Conservation (phyloP, 305 asterid species). For the Coffea humblotiana region DNA sequence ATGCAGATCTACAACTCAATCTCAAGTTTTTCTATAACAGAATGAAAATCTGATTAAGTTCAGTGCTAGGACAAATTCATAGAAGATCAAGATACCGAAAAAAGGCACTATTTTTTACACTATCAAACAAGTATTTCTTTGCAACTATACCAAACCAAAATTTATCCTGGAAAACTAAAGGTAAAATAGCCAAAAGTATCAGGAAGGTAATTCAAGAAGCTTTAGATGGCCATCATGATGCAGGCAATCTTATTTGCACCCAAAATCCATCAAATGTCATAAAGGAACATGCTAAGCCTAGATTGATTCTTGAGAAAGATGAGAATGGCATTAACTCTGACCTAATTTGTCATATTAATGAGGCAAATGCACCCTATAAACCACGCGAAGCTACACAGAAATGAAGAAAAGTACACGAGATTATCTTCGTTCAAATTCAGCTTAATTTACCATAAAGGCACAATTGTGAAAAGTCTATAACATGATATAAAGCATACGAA, state of each 20-base stretch:
- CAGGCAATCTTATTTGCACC: neutral
- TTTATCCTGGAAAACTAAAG: neutral
- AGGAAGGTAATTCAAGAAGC: neutral
- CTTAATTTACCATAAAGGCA: neutral
- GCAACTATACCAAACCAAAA: neutral
- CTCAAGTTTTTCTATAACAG: neutral
- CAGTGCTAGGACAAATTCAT: neutral
- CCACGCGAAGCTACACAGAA: neutral
- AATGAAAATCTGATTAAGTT: no score
- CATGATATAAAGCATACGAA: neutral
- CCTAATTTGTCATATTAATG: neutral
- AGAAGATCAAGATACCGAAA: neutral
- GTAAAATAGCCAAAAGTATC: neutral
- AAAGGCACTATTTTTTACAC: neutral
- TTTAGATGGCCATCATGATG: neutral
- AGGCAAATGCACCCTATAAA: neutral
- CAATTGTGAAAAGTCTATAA: neutral
- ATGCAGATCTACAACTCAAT: neutral
- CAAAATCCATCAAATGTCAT: neutral
- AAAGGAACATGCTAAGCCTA: neutral
- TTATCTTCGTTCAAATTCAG: neutral
- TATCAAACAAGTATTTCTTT: neutral
- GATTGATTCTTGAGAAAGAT: neutral
- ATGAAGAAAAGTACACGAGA: neutral
- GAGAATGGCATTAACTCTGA: neutral